Base-by-base conservation (phyloP, 495 filamentous ascomycete species). In the Geoglossum glabrum region DNA sequence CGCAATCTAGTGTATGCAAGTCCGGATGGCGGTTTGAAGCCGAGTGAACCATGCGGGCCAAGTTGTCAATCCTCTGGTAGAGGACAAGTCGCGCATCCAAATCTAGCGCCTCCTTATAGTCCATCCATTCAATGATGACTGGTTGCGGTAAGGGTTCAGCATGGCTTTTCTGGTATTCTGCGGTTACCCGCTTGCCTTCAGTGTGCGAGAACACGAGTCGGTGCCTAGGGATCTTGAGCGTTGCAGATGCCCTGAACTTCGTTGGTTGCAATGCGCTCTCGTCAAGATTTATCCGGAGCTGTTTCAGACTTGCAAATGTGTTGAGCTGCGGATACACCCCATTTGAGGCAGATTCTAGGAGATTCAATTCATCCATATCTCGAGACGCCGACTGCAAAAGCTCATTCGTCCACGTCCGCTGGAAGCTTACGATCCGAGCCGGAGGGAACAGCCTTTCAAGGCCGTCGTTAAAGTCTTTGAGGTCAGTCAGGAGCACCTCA, bases 391-490 rank as follows among this genome's bases (percentile, higher is more conserved):
- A 55, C 46, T 69, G 62, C 11, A 70, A 57, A 9, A 70, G 59
- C 54, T 70, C 66, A 58, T 68, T 64, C 28, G 61, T 66, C 68
- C 67, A 69, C 10, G 67, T 62, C 23, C 68, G 62, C 57, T 67
- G 66, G 19, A 69, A 54, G 19, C 65, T 67, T 5, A 60, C 62
- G 19, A 68, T 54, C n/a, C 63, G 63, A 1, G 57, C 34, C 4
- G 68, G 63, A n/a, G 69, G 68, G 56, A 71, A 70, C 25, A 71
- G 58, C 49, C 64, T 63, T 50, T 71, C 66, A 3, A 71, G 61
- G 11, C 69, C 62, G 64, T 71, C 69, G 58, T 71, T 70, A 60
- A 63, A 71, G 50, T 68, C 69, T 57, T 65, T 66, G 3, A 71
- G 62, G 54, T 70, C 69, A 27, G 61, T 55, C 15, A 71, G 54